Conservation (phyloP, 495 filamentous ascomycete genomes). For the Tuber microsphaerosporum region DNA sequence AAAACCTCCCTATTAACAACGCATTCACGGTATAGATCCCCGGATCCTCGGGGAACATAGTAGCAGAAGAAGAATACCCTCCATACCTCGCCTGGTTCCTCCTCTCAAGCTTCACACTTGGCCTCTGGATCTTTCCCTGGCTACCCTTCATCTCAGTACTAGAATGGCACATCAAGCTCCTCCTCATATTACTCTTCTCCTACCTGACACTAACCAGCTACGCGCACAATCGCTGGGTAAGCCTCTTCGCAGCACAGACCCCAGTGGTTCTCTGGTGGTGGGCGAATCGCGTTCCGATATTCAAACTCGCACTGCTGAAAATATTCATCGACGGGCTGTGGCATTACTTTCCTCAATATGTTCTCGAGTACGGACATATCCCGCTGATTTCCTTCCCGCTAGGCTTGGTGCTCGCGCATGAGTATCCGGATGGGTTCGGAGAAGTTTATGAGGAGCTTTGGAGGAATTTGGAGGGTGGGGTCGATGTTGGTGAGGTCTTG, state of each 20-base stretch:
- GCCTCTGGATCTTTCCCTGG: neutral
- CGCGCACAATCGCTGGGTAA: neutral
- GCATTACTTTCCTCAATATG: neutral
- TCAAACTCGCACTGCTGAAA: neutral
- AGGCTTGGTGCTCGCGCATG: neutral
- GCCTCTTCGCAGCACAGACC: neutral
- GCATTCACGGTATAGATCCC: neutral
- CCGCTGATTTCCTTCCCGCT: neutral
- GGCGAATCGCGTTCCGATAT: neutral
- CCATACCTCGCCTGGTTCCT: neutral
- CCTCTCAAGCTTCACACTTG: neutral
- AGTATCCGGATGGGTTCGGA: neutral
- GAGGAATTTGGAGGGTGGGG: neutral
- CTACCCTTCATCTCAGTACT: conserved; percentile 5
- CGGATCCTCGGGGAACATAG: neutral
- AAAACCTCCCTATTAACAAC: neutral
- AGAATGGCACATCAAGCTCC: neutral
- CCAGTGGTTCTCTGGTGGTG: conserved; percentile 2
- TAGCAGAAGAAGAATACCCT: neutral
- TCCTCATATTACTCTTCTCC: neutral
- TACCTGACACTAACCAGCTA: neutral
- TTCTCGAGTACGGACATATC: neutral
- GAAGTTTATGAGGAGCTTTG: neutral
- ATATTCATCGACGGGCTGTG: neutral
- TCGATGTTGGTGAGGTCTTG: neutral